Percentiles rank a stretch among this genome's conserved stretches.
Conservation (phyloP, 2,329 filamentous ascomycete species). For the Epichloe aotearoae region DNA sequence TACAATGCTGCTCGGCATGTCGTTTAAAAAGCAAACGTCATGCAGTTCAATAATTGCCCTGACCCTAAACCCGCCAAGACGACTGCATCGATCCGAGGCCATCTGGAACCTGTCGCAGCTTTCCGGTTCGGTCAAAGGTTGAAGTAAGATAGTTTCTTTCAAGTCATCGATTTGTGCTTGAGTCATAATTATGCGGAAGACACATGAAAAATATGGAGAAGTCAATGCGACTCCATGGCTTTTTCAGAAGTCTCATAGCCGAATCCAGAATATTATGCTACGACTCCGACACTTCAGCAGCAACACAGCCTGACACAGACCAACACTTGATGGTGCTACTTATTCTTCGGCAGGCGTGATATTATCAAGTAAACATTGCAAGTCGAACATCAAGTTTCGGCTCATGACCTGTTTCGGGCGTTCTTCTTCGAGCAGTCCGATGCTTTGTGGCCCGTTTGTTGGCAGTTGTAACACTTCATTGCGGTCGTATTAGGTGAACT, state of each 20-base stretch:
- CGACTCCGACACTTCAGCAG: background rate
- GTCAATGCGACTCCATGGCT: background rate
- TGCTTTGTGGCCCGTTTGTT: conserved; percentile 46
- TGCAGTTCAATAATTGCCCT: background rate
- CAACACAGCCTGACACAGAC: background rate
- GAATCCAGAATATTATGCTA: background rate
- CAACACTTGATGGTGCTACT: background rate
- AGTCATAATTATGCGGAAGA: background rate
- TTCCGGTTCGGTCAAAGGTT: background rate
- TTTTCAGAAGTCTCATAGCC: background rate
- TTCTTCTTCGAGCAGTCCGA: conserved; percentile 35
- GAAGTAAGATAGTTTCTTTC: background rate
- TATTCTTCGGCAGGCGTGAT: background rate
- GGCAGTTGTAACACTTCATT: conserved; percentile 46
- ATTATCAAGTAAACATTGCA: background rate
- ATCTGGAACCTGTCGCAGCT: background rate
- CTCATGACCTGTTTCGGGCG: background rate
- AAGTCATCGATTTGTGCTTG: background rate
- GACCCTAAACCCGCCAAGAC: background rate
- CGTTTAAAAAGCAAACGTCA: background rate
- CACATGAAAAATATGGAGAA: background rate
- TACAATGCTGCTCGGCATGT: background rate
- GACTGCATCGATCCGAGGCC: background rate
- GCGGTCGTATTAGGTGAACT: conserved; percentile 11
- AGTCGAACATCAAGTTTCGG: background rate